These are phyloP conservation scores for Penicillium steckii DNA, from an alignment of 495 filamentous ascomycete genomes.

Conservation along the genomic window DNA sequence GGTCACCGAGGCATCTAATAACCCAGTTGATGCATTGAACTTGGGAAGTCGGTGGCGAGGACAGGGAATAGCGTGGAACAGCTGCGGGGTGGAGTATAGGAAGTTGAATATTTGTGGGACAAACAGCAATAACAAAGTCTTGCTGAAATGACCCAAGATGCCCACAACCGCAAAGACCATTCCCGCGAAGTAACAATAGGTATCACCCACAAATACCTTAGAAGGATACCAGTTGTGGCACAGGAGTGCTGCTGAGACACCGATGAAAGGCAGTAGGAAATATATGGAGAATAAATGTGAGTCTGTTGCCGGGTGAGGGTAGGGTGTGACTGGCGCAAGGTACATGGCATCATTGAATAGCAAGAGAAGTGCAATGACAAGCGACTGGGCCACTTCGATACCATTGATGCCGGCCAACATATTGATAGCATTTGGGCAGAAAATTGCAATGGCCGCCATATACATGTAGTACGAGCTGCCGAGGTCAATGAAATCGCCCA, in stretches of 20 bases:
- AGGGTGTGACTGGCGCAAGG: conserved; percentile 58
- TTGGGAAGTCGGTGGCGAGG: conserved; percentile 87
- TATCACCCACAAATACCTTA: conserved; percentile 94
- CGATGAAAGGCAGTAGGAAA: conserved; percentile 89
- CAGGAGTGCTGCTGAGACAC: conserved; percentile 82
- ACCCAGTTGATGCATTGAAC: conserved; percentile 78
- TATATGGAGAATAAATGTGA: conserved; percentile 95
- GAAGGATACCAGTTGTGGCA: conserved; percentile 96
- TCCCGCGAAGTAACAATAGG: conserved; percentile 98
- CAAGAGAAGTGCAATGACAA: conserved; percentile 83
- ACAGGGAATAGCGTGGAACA: conserved; percentile 86
- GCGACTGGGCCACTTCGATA: conserved; percentile 90
- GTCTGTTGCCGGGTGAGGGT: conserved; percentile 90
- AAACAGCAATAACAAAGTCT: conserved; percentile 88
- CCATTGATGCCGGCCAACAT: conserved; percentile 97
- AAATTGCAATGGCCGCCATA: conserved; percentile 93
- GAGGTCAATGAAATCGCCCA: conserved; percentile 80
- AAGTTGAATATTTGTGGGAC: conserved; percentile 97
- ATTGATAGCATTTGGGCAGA: conserved; percentile 98
- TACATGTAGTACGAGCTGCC: conserved; percentile 92
- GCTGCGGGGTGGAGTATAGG: conserved; percentile 84
- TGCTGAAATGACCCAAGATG: conserved; percentile 96
- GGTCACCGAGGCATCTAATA: conserved; percentile 81
- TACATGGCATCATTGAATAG: conserved; percentile 86
- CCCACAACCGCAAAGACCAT: conserved; percentile 98